These are phyloP conservation scores for Lithohypha guttulata DNA, from an alignment of 2,329 filamentous ascomycete genomes.

Conservation along the genomic window DNA sequence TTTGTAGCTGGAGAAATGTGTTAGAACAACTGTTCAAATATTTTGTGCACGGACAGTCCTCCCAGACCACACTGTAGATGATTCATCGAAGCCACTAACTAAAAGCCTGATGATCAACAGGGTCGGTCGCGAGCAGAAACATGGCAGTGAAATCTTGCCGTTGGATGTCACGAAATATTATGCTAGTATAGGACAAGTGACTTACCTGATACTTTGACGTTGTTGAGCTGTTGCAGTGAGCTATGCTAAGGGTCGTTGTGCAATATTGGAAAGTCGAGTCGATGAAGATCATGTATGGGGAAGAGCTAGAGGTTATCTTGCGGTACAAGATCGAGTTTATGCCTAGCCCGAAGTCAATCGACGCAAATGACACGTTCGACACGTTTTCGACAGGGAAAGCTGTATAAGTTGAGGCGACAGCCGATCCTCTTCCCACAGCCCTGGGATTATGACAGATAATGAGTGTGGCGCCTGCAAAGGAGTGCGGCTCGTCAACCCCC, in stretches of 20 bases:
- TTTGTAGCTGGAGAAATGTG: too few relatives aligned
- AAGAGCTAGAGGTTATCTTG: conserved; percentile 7
- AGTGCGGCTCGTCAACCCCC: background rate
- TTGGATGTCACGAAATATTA: too few relatives aligned
- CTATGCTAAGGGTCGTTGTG: background rate
- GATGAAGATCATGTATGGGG: conserved; percentile 5
- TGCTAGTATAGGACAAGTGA: too few relatives aligned
- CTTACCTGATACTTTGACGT: background rate
- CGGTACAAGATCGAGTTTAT: conserved; percentile 2
- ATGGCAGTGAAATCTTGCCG: too few relatives aligned
- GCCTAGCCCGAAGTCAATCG: background rate
- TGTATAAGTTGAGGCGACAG: conserved; percentile 2
- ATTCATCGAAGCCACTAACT: too few relatives aligned
- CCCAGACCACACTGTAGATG: too few relatives aligned
- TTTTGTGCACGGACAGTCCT: too few relatives aligned
- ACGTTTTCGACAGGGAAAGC: background rate
- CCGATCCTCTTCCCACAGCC: conserved; percentile 6
- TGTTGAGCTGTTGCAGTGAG: too few relatives aligned
- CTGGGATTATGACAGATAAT: conserved; percentile 7
- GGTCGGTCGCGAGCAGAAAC: too few relatives aligned
- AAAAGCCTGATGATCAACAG: too few relatives aligned
- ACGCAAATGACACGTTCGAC: background rate
- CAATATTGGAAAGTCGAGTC: conserved; percentile 8
- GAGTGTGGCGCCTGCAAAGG: conserved; percentile 6
- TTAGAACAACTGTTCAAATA: too few relatives aligned